phyloP scores from a whole-genome alignment of 73 alveolate genomes.

The Tetrahymena elliotti region DNA sequence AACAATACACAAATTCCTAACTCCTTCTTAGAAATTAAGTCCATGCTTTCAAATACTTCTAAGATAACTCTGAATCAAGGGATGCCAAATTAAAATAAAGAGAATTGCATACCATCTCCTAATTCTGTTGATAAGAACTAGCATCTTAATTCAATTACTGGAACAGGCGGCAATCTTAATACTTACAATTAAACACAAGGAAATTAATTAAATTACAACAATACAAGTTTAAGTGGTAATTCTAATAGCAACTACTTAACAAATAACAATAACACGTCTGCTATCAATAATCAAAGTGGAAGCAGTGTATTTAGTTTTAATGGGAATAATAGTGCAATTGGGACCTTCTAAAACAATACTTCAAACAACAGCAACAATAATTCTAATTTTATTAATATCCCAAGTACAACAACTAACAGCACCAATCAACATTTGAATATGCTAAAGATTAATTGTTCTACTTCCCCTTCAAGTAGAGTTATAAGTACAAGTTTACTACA shows the following conservation, averaged over 20 bases:
- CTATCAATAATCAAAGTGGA: background rate
- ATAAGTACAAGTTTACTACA: background rate
- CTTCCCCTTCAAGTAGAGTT: background rate
- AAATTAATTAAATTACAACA: background rate
- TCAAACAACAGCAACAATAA: background rate
- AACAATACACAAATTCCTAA: background rate
- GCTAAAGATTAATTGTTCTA: background rate
- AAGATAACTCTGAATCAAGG: background rate
- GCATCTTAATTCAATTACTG: background rate
- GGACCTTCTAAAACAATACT: background rate
- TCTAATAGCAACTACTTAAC: background rate
- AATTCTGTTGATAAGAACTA: background rate
- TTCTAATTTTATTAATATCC: background rate
- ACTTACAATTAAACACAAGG: background rate
- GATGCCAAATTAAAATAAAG: background rate
- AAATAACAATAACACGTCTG: background rate
- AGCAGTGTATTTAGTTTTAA: background rate
- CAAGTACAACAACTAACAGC: background rate
- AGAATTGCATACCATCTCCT: background rate
- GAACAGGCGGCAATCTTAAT: background rate
- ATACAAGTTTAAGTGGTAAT: background rate
- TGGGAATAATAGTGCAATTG: background rate
- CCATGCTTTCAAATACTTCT: background rate
- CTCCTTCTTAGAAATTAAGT: background rate
- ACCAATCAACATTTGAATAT: background rate